Evolutionary conservation across 2,329 filamentous ascomycete species (phyloP).

Genomic region (Bipolaris bicolor): DNA sequence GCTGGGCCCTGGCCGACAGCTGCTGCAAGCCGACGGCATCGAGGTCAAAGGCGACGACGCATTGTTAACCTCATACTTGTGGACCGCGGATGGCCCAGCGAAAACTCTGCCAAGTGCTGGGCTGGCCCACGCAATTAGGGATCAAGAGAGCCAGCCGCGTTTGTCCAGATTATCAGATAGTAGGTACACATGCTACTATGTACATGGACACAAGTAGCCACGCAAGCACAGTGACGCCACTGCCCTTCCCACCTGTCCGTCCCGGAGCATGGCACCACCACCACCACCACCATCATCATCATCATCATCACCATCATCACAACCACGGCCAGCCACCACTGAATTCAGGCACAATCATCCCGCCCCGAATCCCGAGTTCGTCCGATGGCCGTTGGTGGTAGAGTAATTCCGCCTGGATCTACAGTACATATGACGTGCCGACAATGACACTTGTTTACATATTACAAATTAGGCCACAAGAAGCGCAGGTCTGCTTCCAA

Average conservation of each 20-base stretch:
- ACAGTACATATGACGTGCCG: no score
- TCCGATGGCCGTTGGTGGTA: no score
- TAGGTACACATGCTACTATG: background rate
- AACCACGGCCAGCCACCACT: no score
- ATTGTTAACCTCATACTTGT: background rate
- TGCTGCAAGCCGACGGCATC: slow-evolving; percentile 6
- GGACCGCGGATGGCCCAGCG: background rate
- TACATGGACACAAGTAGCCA: background rate
- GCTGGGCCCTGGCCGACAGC: background rate
- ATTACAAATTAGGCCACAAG: no score
- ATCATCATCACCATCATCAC: background rate
- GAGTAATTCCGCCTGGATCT: no score
- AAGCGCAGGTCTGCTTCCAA: no score
- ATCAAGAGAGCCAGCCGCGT: background rate
- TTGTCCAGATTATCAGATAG: background rate
- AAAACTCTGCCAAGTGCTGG: background rate
- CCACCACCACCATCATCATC: background rate
- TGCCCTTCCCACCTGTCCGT: background rate
- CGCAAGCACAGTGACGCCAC: slow-evolving; percentile 15
- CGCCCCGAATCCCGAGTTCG: no score
- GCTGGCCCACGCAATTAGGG: no score
- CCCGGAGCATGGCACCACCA: background rate
- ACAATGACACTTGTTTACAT: no score
- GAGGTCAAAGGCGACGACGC: background rate
- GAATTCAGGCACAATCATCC: slow-evolving; percentile 1